A percentile compares a stretch with the other conserved stretches of the same genome.
phyloP scores from a whole-genome alignment of 176 grass and related monocot species.

The Tillandsia fasciculata region DNA sequence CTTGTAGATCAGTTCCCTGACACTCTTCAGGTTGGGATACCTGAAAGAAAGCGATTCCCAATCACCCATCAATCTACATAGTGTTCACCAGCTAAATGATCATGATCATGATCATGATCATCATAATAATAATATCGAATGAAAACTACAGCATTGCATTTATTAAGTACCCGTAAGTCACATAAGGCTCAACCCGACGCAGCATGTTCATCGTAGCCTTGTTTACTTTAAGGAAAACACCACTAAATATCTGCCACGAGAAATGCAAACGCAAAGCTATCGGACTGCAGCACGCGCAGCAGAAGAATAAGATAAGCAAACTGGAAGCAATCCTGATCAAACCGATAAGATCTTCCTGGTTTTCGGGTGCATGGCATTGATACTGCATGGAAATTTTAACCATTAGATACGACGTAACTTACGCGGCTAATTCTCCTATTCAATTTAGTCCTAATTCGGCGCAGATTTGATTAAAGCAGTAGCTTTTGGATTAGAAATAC shows the following conservation, averaged over 20 bases:
- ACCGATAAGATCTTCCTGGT: conserved; percentile 65
- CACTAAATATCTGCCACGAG: conserved; percentile 61
- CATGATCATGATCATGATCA: background rate
- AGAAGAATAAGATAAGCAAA: background rate
- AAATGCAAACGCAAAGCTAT: background rate
- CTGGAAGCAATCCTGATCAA: background rate
- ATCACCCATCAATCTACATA: background rate
- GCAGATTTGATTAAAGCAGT: no score
- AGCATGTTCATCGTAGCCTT: conserved; percentile 95
- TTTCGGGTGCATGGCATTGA: conserved; percentile 94
- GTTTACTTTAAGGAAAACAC: conserved; percentile 93
- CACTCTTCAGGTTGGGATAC: conserved; percentile 91
- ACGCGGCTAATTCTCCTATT: no score
- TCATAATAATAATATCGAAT: background rate
- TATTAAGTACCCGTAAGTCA: conserved; percentile 67
- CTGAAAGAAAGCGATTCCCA: conserved; percentile 10
- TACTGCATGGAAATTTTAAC: conserved; percentile 30
- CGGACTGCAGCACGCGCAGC: background rate
- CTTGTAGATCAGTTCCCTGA: conserved; percentile 87
- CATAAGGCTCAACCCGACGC: conserved; percentile 84
- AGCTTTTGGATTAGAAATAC: no score
- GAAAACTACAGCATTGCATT: background rate
- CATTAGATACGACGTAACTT: background rate
- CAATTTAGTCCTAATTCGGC: no score
- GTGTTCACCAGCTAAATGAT: background rate